Conservation (phyloP, 441 rosid genomes). For the Lepidium campestre region DNA sequence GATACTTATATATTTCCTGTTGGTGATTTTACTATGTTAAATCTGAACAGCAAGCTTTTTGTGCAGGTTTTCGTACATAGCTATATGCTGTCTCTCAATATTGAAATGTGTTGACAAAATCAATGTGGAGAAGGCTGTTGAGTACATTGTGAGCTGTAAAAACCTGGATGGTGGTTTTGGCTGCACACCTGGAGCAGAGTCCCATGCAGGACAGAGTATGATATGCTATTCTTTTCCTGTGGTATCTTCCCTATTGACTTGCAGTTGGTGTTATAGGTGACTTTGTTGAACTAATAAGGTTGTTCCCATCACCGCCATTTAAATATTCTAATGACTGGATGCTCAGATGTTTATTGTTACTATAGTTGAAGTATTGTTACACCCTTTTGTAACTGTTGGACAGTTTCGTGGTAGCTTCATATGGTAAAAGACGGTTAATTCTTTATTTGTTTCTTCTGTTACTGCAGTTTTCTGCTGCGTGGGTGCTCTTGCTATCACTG, state of each 20-base stretch:
- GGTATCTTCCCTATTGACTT: neutral
- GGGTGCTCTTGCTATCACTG: slow-evolving; percentile 82
- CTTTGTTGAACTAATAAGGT: neutral
- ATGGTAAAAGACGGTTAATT: neutral
- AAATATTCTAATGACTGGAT: neutral
- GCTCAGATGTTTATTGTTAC: neutral
- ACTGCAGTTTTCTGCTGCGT: slow-evolving; percentile 87
- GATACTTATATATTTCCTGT: neutral
- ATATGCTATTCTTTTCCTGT: neutral
- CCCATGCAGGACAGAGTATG: slow-evolving; percentile 94
- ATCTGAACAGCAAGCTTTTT: neutral
- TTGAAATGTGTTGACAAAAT: slow-evolving; percentile 54
- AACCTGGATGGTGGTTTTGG: slow-evolving; percentile 91
- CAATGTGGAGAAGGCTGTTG: slow-evolving; percentile 67
- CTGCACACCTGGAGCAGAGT: slow-evolving; percentile 85
- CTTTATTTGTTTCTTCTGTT: neutral
- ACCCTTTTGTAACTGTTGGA: neutral
- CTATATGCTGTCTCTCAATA: slow-evolving; percentile 75
- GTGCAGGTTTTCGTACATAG: slow-evolving; percentile 72
- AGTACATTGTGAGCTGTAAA: slow-evolving; percentile 72
- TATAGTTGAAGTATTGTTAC: neutral
- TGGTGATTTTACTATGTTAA: neutral
- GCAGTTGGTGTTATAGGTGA: neutral
- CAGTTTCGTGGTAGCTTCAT: neutral
- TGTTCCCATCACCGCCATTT: neutral